Evolutionary conservation across 768 basidiomycete species (phyloP), one percentile per base, ranked within the genome.

Genomic region (Kwoniella pini): DNA sequence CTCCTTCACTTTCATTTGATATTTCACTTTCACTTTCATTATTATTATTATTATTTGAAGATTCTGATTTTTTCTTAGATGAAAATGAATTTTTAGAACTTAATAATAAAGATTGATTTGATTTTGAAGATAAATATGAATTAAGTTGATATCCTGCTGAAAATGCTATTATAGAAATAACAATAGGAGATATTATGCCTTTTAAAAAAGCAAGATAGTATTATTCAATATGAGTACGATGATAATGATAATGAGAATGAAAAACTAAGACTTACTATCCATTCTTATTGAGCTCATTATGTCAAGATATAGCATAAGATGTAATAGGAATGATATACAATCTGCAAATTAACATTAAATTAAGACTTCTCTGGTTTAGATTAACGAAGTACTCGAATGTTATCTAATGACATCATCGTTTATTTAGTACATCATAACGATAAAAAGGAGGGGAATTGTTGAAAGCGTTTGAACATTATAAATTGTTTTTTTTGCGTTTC

Each of bases 81-180:
- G 26, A 17, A n/a, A 44, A 19, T 9, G 49, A 49, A 17, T 63
- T 60, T 50, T 50, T 59, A 0, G 59, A 30, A 5, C 46, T 42
- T 12, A 50, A 21, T 12, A 50, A 21, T 4, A 51, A 24, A 28
- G 57, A 42, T 6, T 62, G 36, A n/a, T 44, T 45, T 24, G 53
- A 49, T 1, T 63, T 40, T 30, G 63, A 44, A 12, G 57, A 40
- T 26, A 67, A 31, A 54, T 61, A 62, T 11, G 71, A 57, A 22
- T 57, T 49, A n/a, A 57, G 52, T 63, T 70, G 68, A 43, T 73
- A 73, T 40, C 71, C 71, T 53, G 65, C 21, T 13, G 64, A 57
- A 49, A 73, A 73, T 40, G 71, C 71, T 15, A 73, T 26, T 1
- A 73, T 21, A n/a, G 64, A 55, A 28, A 70, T 55, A 27, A 65